phyloP scores from a whole-genome alignment of 2,329 filamentous ascomycete species.

The Talaromyces sp. region DNA sequence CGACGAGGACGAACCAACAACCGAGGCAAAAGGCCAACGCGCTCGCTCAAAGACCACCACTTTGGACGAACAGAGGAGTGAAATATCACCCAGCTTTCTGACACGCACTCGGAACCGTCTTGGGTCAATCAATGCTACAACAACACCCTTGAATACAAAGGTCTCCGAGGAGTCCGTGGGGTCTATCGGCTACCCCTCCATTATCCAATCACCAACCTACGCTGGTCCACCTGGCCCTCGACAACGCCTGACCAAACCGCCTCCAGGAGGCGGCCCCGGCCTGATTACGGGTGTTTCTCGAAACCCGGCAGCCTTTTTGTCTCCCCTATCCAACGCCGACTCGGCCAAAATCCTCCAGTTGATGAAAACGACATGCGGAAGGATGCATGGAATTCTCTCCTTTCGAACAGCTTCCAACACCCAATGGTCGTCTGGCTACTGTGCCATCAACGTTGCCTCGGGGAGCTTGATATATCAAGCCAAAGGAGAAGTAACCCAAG shows the following conservation, averaged over 20 bases:
- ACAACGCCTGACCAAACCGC: constrained; percentile 29
- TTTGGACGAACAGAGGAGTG: constrained; percentile 37
- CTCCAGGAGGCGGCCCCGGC: constrained; percentile 21
- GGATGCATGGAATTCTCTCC: constrained; percentile 50
- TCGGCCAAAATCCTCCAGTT: constrained; percentile 45
- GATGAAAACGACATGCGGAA: constrained; percentile 49
- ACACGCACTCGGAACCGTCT: constrained; percentile 31
- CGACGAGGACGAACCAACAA: constrained; percentile 28
- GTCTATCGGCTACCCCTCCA: constrained; percentile 47
- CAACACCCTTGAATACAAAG: constrained; percentile 25
- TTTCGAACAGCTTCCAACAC: constrained; percentile 40
- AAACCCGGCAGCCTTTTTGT: constrained; percentile 25
- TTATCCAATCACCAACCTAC: constrained; percentile 37
- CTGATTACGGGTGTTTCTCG: constrained; percentile 21
- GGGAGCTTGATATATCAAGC: constrained; percentile 48
- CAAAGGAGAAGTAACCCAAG: constrained; percentile 44
- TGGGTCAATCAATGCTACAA: constrained; percentile 35
- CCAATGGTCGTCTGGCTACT: constrained; percentile 47
- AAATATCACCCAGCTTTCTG: constrained; percentile 29
- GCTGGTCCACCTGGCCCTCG: constrained; percentile 27
- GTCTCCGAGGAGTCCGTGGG: constrained; percentile 32
- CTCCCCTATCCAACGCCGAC: constrained; percentile 39
- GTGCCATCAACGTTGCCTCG: constrained; percentile 47
- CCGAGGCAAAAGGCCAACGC: constrained; percentile 29
- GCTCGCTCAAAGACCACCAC: constrained; percentile 38